Evolutionary conservation across 345 rosid genomes (phyloP), one percentile per base, ranked within the genome.

Genomic region (Salix udensis): DNA sequence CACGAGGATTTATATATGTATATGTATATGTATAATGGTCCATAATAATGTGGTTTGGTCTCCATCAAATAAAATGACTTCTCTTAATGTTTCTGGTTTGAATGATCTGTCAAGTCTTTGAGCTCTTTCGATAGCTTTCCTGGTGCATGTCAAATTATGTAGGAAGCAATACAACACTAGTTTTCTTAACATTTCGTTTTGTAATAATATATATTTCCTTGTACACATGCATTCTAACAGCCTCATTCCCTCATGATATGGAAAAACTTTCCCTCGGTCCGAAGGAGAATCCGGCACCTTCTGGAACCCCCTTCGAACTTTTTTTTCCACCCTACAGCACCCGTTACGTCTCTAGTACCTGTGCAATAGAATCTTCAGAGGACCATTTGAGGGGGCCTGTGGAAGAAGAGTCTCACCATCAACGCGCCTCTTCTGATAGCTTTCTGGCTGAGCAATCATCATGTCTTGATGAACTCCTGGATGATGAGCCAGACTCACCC

Each of bases 391-490:
- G 74, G 78, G 26, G 26, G 26, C 78, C 83, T 19, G 12, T 60
- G 11, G 80, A 77, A 70, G 83, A 50, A 30, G 58, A 77, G 42
- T 71, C 44, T 37, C 85, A 80, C 77, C 91, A 87, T 37, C 88
- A 81, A 42, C 84, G 90, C 61, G 83, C 90, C 48, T 83, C 85
- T 30, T 84, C 84, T 62, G 85, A 85, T 67, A 81, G 83, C 72
- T 12, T 85, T 71, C 65, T 68, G 61, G 76, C 79, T 6, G 91
- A 88, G 55, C 90, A 87, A 68, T 92, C 89, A 34, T 82, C 89
- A 69, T 90, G 94, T 92, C 86, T 90, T 7, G 92, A 88, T 65
- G 94, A 90, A 55, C 88, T 90, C 77, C 85, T 90, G 55, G 55
- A 50, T 37, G 80, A 68, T 55, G 94, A 90, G 74, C 92, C 89